A percentile compares a stretch with the other conserved stretches of the same genome.
phyloP scores from a whole-genome alignment of 495 filamentous ascomycete species.

The Hyaloscypha hepaticicola region DNA sequence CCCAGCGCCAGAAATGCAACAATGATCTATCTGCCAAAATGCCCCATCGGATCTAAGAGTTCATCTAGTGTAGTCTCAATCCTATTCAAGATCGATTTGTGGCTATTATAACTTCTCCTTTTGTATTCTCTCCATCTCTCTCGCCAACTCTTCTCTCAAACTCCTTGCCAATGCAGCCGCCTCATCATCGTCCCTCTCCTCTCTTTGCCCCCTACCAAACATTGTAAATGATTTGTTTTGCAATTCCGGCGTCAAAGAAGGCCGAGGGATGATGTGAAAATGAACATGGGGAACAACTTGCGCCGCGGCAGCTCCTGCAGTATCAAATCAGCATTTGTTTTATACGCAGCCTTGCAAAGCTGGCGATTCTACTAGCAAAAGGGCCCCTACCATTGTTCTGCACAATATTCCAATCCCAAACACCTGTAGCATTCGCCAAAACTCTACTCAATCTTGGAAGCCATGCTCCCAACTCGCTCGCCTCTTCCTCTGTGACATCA shows the following conservation, averaged over 20 bases:
- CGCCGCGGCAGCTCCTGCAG: slow-evolving; percentile 59
- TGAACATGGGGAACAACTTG: slow-evolving; percentile 92
- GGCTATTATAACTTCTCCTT: slow-evolving; percentile 21
- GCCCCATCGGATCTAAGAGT: slow-evolving; percentile 1
- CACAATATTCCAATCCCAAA: slow-evolving; percentile 85
- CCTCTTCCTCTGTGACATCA: slow-evolving; percentile 56
- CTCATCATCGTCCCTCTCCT: slow-evolving; percentile 86
- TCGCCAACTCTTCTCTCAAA: slow-evolving; percentile 60
- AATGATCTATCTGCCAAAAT: not conserved
- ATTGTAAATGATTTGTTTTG: slow-evolving; percentile 61
- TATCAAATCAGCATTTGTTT: not conserved
- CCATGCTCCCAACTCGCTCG: slow-evolving; percentile 65
- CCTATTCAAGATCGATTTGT: not conserved
- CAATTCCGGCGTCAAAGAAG: slow-evolving; percentile 46
- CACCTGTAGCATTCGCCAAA: slow-evolving; percentile 59
- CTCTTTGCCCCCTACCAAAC: slow-evolving; percentile 81
- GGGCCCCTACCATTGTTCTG: slow-evolving; percentile 79
- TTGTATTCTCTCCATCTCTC: slow-evolving; percentile 22
- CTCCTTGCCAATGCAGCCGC: slow-evolving; percentile 59
- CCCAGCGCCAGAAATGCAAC: not conserved
- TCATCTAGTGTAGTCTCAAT: not conserved
- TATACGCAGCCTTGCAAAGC: not conserved
- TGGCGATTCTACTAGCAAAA: not conserved
- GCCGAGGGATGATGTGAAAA: slow-evolving; percentile 86
- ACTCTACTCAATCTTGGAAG: slow-evolving; percentile 73